Evolutionary conservation across 75 land plant species (phyloP).

Genomic region (Selaginella tamariscina): DNA sequence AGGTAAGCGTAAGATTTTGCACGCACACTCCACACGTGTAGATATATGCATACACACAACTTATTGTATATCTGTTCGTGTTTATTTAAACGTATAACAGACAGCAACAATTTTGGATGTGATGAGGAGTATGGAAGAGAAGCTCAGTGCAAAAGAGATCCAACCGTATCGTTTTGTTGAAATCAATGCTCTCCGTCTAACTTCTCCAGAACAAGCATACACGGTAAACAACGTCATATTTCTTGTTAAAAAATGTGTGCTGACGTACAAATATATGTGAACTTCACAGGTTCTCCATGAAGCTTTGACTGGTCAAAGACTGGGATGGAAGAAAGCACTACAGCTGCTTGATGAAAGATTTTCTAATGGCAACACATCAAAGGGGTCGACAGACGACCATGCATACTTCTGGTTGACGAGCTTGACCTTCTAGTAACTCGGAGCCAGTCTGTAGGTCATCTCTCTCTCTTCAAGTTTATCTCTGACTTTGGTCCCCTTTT

Average conservation of each 20-base stretch:
- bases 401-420: conserved; percentile 91
- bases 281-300: conserved; percentile 76
- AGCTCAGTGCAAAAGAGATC: conserved; percentile 45
- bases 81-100: too few species aligned
- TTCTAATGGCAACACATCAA: conserved; percentile 34
- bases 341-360: conserved; percentile 70
- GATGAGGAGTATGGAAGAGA: conserved; percentile 60
- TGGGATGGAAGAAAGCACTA: conserved; percentile 89
- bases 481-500: conserved; percentile 2
- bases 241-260: too few species aligned
- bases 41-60: too few species aligned
- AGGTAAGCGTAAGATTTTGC: conserved; percentile 41
- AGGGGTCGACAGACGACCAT: conserved; percentile 50
- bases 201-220: conserved; percentile 87
- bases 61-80: too few species aligned
- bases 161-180: conserved; percentile 80
- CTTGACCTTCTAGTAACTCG: conserved; percentile 90
- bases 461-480: neutral
- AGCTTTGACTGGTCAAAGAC: conserved; percentile 77
- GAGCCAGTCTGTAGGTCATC: conserved; percentile 67
- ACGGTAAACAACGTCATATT: too few species aligned
- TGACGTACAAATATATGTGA: too few species aligned
- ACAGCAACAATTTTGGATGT: conserved; percentile 88
- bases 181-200: conserved; percentile 80
- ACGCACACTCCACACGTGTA: too few species aligned